These are phyloP conservation scores for Lactuca saligna DNA, from an alignment of 129 eudicot species.

Conservation along the genomic window DNA sequence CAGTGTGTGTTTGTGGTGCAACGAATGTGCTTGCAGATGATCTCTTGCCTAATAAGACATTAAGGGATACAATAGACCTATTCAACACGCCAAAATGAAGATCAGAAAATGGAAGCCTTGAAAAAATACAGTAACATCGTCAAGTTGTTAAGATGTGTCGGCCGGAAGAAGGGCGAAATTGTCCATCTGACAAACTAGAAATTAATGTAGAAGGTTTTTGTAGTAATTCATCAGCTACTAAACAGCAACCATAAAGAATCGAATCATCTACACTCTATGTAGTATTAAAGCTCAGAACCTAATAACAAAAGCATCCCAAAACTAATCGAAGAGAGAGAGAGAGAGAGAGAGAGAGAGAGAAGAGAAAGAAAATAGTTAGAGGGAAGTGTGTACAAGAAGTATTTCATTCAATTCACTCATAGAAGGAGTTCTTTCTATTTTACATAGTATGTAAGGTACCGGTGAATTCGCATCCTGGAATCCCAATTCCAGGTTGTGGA, in stretches of 20 bases:
- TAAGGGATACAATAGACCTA: conserved; percentile 73
- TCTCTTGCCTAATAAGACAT: conserved; percentile 83
- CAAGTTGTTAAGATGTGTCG: conserved; percentile 84
- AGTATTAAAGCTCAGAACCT: conserved; percentile 16
- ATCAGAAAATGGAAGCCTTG: too few species aligned
- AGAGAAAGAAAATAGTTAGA: background rate
- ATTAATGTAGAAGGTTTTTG: conserved; percentile 82
- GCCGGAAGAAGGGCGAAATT: conserved; percentile 44
- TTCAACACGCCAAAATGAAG: too few species aligned
- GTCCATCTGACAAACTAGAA: conserved; percentile 72
- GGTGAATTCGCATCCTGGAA: too few species aligned
- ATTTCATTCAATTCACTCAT: conserved; percentile 98
- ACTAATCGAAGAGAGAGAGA: background rate
- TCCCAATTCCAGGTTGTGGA: too few species aligned
- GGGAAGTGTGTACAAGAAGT: conserved; percentile 50
- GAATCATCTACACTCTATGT: conserved; percentile 92
- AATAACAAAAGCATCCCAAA: background rate
- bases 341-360: too few species aligned
- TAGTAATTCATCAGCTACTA: conserved; percentile 86
- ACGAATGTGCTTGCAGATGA: conserved; percentile 88
- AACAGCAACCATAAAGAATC: conserved; percentile 94
- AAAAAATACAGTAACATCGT: conserved; percentile 66
- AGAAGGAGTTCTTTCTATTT: conserved; percentile 96
- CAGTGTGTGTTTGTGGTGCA: conserved; percentile 89
- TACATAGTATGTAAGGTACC: too few species aligned